Evolutionary conservation across 306 rosid genomes (phyloP).

Genomic region (Mimosa bimucronata): DNA sequence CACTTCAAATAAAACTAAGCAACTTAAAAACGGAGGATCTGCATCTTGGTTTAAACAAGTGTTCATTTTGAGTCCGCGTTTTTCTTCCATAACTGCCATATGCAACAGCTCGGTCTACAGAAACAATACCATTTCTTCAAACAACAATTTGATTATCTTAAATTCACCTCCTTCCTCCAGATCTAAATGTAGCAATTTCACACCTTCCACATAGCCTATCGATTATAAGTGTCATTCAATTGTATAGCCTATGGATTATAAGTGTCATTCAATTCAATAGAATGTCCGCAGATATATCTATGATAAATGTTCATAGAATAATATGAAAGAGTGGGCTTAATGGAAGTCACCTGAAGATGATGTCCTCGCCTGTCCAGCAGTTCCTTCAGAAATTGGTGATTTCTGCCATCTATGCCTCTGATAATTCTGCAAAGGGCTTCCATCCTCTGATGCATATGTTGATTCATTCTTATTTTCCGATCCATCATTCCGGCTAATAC

Average conservation of each 20-base stretch:
- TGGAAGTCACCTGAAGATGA: slow-evolving; percentile 45
- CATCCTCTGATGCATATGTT: slow-evolving; percentile 46
- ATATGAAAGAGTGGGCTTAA: slow-evolving; percentile 7
- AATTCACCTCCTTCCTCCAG: background rate
- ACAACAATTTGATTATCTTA: background rate
- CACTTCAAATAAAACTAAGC: background rate
- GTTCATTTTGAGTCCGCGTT: background rate
- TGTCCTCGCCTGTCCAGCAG: slow-evolving; percentile 33
- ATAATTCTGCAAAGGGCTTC: slow-evolving; percentile 44
- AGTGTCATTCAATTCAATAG: slow-evolving; percentile 19
- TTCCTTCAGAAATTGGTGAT: slow-evolving; percentile 44
- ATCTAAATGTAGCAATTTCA: slow-evolving; percentile 10
- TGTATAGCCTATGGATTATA: slow-evolving; percentile 13
- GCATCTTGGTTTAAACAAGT: background rate
- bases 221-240: slow-evolving; percentile 22
- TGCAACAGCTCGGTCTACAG: background rate
- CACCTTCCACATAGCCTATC: slow-evolving; percentile 17
- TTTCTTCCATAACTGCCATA: slow-evolving; percentile 23
- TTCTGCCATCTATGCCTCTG: slow-evolving; percentile 37
- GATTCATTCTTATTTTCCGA: slow-evolving; percentile 55
- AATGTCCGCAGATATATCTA: slow-evolving; percentile 16
- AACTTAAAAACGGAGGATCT: background rate
- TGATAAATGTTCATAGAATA: background rate
- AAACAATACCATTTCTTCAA: background rate
- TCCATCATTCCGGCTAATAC: slow-evolving; percentile 42